These are phyloP conservation scores for Trichoderma aggressivum DNA, from an alignment of 2,329 filamentous ascomycete species.

Conservation along the genomic window DNA sequence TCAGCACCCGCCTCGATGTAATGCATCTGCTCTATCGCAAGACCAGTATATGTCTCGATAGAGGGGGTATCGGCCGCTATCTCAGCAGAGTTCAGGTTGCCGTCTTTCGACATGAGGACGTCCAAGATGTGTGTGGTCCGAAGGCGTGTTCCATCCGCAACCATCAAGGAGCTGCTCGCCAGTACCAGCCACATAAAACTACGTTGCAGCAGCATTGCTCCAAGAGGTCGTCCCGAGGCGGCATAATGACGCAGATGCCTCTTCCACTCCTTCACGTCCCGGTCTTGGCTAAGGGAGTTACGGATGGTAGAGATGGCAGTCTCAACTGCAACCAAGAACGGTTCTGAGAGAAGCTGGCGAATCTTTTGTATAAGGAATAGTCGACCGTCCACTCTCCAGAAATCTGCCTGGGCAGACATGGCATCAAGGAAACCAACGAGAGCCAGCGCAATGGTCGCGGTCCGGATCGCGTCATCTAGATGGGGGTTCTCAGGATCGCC, in stretches of 20 bases:
- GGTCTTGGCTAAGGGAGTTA: conserved; percentile 66
- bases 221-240: conserved; percentile 72
- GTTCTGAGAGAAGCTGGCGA: conserved; percentile 72
- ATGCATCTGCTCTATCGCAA: conserved; percentile 79
- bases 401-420: conserved; percentile 70
- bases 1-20: conserved; percentile 86
- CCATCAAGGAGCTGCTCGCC: conserved; percentile 70
- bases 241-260: conserved; percentile 81
- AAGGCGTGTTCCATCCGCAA: conserved; percentile 59
- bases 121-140: conserved; percentile 67
- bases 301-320: conserved; percentile 87
- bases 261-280: conserved; percentile 78
- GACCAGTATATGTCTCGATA: conserved; percentile 62
- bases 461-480: conserved; percentile 63
- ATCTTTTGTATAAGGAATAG: conserved; percentile 69
- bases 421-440: conserved; percentile 89
- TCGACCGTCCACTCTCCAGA: conserved; percentile 76
- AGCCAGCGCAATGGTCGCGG: conserved; percentile 75
- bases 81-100: conserved; percentile 40
- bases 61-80: conserved; percentile 53
- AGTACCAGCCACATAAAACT: conserved; percentile 84
- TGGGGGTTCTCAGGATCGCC: conserved; percentile 57
- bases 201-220: conserved; percentile 86
- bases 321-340: conserved; percentile 82
- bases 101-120: conserved; percentile 61